Base-by-base conservation (phyloP, 306 rosid genomes). In the Crataegus laevigata region DNA sequence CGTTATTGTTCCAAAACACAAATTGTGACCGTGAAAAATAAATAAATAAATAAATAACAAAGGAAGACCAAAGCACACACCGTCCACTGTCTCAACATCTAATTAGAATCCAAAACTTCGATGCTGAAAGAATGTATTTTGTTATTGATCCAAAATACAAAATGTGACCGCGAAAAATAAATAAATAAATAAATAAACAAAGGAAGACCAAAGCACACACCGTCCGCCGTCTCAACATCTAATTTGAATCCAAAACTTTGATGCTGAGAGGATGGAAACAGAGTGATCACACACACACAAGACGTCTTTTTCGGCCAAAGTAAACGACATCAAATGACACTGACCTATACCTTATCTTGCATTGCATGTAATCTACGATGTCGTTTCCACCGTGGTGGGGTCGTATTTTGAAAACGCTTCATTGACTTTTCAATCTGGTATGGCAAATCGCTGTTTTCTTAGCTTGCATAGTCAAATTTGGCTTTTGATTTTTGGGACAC, bases 271-370 rank as follows among this genome's bases (percentile, higher is more conserved):
- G 36, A 62, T 9, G 43, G 18, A 65, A 65, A 22, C 13, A 63
- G 42, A 26, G 55, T 30, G 68, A 52, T 58, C 43, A 55, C 68
- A 55, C 4, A 43, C 45, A 76, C 57, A 66, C 3, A 50, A 24
- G 54, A 68, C 11, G 81, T 72, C 68, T 22, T 74, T 67, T 77
- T 67, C 72, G 25, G 51, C 68, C 43, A 13, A 72, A 32, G 78
- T 72, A 77, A 77, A 77, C 68, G 78, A 77, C 79, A 50, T 30
- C 55, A 57, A 82, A 13, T 75, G 71, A 43, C 12, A 11, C 25
- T 3, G 61, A 67, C 65, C 72, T n/a, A 43, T 21, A 12, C 25
- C 9, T 75, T 24, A 40, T 60, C 29, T 28, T 43, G 24, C 5
- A 24, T 22, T 63, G 3, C 29, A 68, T 25, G 66, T 62, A 21